phyloP scores from a whole-genome alignment of 1,284 basidiomycete genomes.

The Ceratobasidium sp. region DNA sequence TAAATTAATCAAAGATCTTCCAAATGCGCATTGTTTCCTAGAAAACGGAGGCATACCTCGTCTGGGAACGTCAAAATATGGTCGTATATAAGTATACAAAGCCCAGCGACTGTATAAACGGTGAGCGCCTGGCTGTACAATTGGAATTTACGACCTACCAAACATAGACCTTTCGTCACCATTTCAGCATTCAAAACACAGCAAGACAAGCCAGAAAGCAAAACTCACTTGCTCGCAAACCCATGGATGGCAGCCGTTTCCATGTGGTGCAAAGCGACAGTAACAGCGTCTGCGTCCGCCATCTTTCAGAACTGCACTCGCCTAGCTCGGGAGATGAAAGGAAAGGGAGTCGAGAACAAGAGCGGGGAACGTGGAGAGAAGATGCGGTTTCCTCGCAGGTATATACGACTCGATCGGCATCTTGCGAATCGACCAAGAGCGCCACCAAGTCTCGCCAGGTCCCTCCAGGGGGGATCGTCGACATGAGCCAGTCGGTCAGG shows the following conservation, averaged over 20 bases:
- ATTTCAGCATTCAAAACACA: not conserved
- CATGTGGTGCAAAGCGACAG: no score
- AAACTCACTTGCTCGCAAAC: conserved; percentile 26
- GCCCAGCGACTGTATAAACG: conserved; percentile 41
- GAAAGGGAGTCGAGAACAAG: no score
- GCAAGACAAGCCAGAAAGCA: not conserved
- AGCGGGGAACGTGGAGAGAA: no score
- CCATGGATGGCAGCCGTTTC: conserved; percentile 1
- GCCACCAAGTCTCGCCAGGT: no score
- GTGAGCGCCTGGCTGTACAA: not conserved
- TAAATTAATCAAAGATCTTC: not conserved
- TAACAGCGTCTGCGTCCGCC: no score
- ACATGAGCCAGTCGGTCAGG: no score
- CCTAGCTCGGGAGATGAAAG: no score
- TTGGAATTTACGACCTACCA: conserved; percentile 7
- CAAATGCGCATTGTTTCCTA: not conserved
- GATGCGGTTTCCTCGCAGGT: no score
- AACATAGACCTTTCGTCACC: conserved; percentile 7
- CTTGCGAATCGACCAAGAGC: no score
- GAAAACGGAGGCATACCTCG: conserved; percentile 43
- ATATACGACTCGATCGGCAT: no score
- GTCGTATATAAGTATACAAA: conserved; percentile 45
- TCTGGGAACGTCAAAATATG: conserved; percentile 45
- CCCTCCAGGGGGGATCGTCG: no score
- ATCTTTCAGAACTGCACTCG: no score